Percentiles rank a stretch among this genome's conserved stretches.
Evolutionary conservation across 768 basidiomycete species (phyloP).

Genomic region (Rhodosporidiobolus sp.): DNA sequence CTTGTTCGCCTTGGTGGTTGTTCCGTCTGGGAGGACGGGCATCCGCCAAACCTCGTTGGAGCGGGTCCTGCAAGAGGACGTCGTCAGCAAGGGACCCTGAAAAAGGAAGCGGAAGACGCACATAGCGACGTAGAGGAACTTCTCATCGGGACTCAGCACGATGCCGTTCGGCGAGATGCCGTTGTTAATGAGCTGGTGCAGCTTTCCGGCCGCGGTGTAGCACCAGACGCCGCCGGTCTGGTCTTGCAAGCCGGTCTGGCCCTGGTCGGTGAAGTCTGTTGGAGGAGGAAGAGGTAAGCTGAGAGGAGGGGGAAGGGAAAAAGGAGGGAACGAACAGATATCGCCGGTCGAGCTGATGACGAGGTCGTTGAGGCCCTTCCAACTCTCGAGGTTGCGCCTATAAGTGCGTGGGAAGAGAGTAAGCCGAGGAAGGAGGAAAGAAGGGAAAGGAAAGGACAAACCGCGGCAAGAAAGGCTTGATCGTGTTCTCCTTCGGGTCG

Average conservation of each 20-base stretch:
- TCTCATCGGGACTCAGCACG: constrained; percentile 1
- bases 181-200: constrained; percentile 7
- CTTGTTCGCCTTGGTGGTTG: neutral
- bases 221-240: constrained; percentile 10
- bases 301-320: neutral
- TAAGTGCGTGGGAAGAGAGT: too few relatives aligned
- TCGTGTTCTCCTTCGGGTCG: neutral
- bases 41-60: neutral
- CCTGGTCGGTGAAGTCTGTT: constrained; percentile 8
- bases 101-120: neutral
- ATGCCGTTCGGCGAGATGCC: neutral
- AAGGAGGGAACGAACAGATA: neutral
- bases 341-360: constrained; percentile 2
- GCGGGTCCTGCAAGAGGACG: neutral
- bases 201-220: neutral
- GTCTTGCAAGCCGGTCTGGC: constrained; percentile 5
- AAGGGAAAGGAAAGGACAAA: neutral
- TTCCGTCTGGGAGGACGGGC: neutral
- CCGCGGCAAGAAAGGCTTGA: constrained; percentile 4
- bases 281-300: neutral
- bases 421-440: too few relatives aligned
- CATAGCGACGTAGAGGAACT: constrained; percentile 9
- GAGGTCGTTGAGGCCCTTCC: constrained; percentile 12
- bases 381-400: constrained; percentile 5
- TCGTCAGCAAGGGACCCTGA: neutral